A percentile compares a stretch with the other conserved stretches of the same genome.
These are phyloP conservation scores for Aureobasidium sp. DNA, from an alignment of 2,329 filamentous ascomycete genomes.

Conservation along the genomic window DNA sequence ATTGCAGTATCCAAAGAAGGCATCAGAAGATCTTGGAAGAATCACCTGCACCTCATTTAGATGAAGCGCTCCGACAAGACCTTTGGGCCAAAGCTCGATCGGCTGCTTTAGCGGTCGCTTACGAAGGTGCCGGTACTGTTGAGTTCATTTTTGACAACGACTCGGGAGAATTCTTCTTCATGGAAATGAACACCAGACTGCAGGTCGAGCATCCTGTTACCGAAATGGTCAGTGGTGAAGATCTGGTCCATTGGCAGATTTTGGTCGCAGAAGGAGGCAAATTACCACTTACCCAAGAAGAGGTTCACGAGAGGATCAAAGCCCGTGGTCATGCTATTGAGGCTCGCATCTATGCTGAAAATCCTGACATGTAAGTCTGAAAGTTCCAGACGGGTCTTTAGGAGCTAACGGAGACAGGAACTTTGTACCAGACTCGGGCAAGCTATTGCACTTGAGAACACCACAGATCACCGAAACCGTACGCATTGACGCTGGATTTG, in stretches of 20 bases:
- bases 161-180: slow-evolving; percentile 59
- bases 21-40: slow-evolving; percentile 63
- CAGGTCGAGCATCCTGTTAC: slow-evolving; percentile 97
- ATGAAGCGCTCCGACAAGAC: slow-evolving; percentile 53
- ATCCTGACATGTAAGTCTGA: slow-evolving; percentile 56
- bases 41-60: slow-evolving; percentile 56
- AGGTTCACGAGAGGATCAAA: slow-evolving; percentile 63
- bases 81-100: slow-evolving; percentile 59
- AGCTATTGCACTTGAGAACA: slow-evolving; percentile 72
- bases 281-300: slow-evolving; percentile 58
- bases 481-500: slow-evolving; percentile 88
- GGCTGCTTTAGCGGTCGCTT: slow-evolving; percentile 56
- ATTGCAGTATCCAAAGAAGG: slow-evolving; percentile 59
- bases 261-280: slow-evolving; percentile 67
- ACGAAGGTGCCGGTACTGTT: slow-evolving; percentile 60
- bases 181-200: slow-evolving; percentile 72
- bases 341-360: slow-evolving; percentile 93
- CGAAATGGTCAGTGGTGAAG: slow-evolving; percentile 67
- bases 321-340: slow-evolving; percentile 83
- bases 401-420: slow-evolving; percentile 41
- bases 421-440: slow-evolving; percentile 91
- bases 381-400: background rate
- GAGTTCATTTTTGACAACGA: slow-evolving; percentile 66
- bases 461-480: slow-evolving; percentile 64
- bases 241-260: slow-evolving; percentile 94